Evolutionary conservation across 495 filamentous ascomycete species (phyloP), one percentile per base, ranked within the genome.

Genomic region (Aspergillus taichungensis): DNA sequence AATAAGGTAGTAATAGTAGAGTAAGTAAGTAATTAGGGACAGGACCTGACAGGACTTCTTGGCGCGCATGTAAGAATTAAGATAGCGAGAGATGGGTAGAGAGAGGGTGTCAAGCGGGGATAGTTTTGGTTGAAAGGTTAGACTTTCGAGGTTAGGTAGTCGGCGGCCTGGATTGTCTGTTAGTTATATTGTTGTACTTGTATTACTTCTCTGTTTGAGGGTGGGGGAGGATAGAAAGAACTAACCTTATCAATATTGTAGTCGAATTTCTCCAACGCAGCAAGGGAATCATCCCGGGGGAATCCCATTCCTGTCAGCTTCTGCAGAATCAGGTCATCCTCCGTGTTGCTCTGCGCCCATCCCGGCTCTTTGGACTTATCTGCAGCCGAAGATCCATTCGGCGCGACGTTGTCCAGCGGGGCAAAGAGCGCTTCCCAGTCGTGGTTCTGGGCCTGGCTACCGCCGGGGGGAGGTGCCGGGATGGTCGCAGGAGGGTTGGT

Each of bases 401-500:
- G 60, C 45, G 6, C 57, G 24, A 77, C 62, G 0, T 70, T 69
- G 32, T 89, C 84, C 6, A 94, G 66, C 29, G 84, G 80, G 3
- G 88, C 85, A 59, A 96, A 96, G 24, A 98, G 88, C 13, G 88
- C 85, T 51, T 96, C 92, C 92, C 92, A 98, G 55, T 97, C 91
- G 51, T 95, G 85, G 13, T 47, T 44, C 34, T 50, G 51, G 5
- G 55, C 50, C 39, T 71, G 65, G 35, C 51, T 42, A 30, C 49
- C 56, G 37, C 60, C 55, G 52, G 64, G 46, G 40, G 63, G 38
- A 51, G 63, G 42, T 39, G 59, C 35, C 32, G 51, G 37, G 42
- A 55, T 40, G 36, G 64, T 47, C 35, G 62, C 52, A 43, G 60
- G 64, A n/a, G 62, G 51, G 34, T 74, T 66, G 33, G 78, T 75